These are phyloP conservation scores for Dissophora ornata DNA, from an alignment of 192 early-diverging fungal species.

Conservation along the genomic window DNA sequence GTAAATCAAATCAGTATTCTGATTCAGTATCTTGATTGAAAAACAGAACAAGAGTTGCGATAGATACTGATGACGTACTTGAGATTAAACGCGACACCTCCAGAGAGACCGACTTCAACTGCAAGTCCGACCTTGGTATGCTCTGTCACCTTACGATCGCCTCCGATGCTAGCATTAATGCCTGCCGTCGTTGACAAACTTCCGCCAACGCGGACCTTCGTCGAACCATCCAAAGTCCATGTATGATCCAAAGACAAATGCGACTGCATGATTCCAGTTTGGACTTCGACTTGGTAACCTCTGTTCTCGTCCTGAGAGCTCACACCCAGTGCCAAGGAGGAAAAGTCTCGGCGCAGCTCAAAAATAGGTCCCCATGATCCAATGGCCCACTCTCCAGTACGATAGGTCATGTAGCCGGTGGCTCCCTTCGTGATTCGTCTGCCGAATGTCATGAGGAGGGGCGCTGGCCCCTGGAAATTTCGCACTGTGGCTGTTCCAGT, in stretches of 20 bases:
- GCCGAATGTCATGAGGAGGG: constrained; percentile 69
- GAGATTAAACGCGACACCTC: constrained; percentile 70
- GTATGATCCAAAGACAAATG: constrained; percentile 64
- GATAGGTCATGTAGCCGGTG: constrained; percentile 82
- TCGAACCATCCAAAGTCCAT: constrained; percentile 56
- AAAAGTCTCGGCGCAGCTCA: constrained; percentile 54
- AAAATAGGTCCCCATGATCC: constrained; percentile 69
- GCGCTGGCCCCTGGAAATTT: constrained; percentile 73
- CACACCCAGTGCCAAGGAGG: constrained; percentile 64
- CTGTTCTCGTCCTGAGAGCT: constrained; percentile 58
- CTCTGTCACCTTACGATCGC: constrained; percentile 64
- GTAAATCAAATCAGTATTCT: background rate
- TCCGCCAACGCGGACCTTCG: constrained; percentile 56
- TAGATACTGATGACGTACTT: too few species aligned
- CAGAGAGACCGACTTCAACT: constrained; percentile 69
- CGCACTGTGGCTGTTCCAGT: constrained; percentile 68
- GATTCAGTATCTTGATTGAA: too few species aligned
- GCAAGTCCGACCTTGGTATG: constrained; percentile 67
- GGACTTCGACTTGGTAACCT: constrained; percentile 60
- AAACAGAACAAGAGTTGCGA: too few species aligned
- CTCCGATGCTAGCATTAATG: constrained; percentile 60
- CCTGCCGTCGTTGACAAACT: constrained; percentile 64
- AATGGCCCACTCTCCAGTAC: constrained; percentile 79
- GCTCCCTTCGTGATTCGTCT: constrained; percentile 68
- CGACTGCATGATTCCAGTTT: constrained; percentile 66